A percentile compares a stretch with the other conserved stretches of the same genome.
Conservation (phyloP, 2,329 filamentous ascomycete genomes). For the Hypoxylon sp. region DNA sequence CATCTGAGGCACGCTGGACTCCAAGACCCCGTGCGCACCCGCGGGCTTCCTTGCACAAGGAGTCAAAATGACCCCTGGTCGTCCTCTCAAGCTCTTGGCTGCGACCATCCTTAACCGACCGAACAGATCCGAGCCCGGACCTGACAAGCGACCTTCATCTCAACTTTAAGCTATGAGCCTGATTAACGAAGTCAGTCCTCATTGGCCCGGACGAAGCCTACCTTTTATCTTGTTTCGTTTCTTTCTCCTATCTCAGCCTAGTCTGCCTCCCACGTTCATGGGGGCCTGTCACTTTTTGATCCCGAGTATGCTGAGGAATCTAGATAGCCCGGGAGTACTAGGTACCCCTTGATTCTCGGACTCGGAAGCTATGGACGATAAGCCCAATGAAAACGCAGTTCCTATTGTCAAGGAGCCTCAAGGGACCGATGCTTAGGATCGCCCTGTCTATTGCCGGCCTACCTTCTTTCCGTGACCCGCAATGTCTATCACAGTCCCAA, state of each 20-base stretch:
- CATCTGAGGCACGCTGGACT: constrained; percentile 49
- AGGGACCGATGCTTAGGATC: constrained; percentile 47
- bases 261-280: constrained; percentile 20
- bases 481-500: constrained; percentile 35
- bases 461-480: constrained; percentile 52
- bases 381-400: constrained; percentile 35
- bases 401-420: constrained; percentile 44
- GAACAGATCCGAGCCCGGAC: constrained; percentile 35
- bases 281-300: constrained; percentile 23
- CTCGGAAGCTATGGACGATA: constrained; percentile 38
- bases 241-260: constrained; percentile 29
- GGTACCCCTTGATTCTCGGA: constrained; percentile 45
- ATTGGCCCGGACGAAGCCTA: constrained; percentile 39
- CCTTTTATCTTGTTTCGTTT: constrained; percentile 48
- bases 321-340: constrained; percentile 39
- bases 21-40: constrained; percentile 36
- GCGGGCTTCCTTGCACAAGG: constrained; percentile 26
- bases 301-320: constrained; percentile 34
- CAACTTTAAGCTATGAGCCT: constrained; percentile 40
- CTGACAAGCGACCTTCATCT: constrained; percentile 40
- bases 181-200: constrained; percentile 21
- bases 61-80: constrained; percentile 27
- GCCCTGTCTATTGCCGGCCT: constrained; percentile 49
- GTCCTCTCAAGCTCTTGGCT: constrained; percentile 37
- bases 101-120: constrained; percentile 39